A percentile compares a stretch with the other conserved stretches of the same genome.
Conservation (phyloP, 2,329 filamentous ascomycete species). For the Verticillium isaacii region DNA sequence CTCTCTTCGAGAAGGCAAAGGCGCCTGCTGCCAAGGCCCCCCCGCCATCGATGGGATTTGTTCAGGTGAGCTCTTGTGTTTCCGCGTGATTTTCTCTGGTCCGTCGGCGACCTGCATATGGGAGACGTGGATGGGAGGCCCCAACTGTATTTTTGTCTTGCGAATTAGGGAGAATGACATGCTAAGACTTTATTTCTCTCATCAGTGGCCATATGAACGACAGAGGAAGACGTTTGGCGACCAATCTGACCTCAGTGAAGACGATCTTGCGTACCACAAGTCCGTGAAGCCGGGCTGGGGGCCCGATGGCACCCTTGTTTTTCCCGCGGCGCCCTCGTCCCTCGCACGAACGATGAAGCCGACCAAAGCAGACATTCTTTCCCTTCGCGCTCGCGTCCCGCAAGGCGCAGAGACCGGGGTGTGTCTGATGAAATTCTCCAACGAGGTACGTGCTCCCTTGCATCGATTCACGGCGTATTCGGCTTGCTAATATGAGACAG, state of each 20-base stretch:
- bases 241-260: conserved; percentile 54
- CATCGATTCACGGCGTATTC: not conserved
- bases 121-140: not conserved
- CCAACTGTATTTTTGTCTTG: not conserved
- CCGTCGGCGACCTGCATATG: not conserved
- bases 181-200: conserved; percentile 40
- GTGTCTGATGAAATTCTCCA: conserved; percentile 58
- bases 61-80: conserved; percentile 73
- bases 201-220: conserved; percentile 84
- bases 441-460: conserved; percentile 35
- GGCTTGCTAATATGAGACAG: conserved; percentile 24
- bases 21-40: conserved; percentile 49
- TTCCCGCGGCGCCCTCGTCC: conserved; percentile 29
- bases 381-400: conserved; percentile 50
- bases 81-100: conserved; percentile 23
- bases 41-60: conserved; percentile 61
- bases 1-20: conserved; percentile 74
- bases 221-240: conserved; percentile 64
- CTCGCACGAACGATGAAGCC: conserved; percentile 2
- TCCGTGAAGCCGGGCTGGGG: conserved; percentile 78
- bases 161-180: conserved; percentile 21
- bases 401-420: conserved; percentile 61
- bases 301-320: conserved; percentile 66
- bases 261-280: conserved; percentile 65
- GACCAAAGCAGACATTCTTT: conserved; percentile 43